phyloP scores from a whole-genome alignment of 768 basidiomycete species.

The Panaeolus cyanescens region DNA sequence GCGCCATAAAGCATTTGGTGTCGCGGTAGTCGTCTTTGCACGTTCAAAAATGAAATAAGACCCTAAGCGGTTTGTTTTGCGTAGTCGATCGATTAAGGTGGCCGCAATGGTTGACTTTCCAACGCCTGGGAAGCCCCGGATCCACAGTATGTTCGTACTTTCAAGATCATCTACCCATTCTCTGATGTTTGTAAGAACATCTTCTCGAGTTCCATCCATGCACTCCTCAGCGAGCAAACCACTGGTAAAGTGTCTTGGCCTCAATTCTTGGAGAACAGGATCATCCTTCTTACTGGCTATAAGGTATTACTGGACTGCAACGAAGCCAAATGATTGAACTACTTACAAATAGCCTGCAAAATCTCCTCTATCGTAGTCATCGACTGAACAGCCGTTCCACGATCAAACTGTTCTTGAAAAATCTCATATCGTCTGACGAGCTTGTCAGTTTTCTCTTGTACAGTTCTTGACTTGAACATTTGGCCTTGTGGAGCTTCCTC shows the following conservation, averaged over 20 bases:
- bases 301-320: not conserved
- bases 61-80: constrained; percentile 23
- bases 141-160: constrained; percentile 23
- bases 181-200: constrained; percentile 23
- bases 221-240: constrained; percentile 14
- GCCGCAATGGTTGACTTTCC: constrained; percentile 41
- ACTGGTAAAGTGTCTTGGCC: not conserved
- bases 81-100: constrained; percentile 26
- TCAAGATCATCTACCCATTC: constrained; percentile 20
- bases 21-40: constrained; percentile 27
- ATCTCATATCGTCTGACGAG: constrained; percentile 16
- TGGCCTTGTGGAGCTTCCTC: constrained; percentile 5
- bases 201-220: constrained; percentile 20
- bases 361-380: constrained; percentile 10
- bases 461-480: constrained; percentile 8
- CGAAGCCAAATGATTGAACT: no score
- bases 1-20: constrained; percentile 22
- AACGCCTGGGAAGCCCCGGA: constrained; percentile 33
- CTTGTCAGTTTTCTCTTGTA: constrained; percentile 14
- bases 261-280: not conserved
- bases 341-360: not conserved
- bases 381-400: constrained; percentile 22
- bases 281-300: not conserved
- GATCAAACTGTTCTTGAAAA: constrained; percentile 24
- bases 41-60: constrained; percentile 34